A percentile compares a stretch with the other conserved stretches of the same genome.
Evolutionary conservation across 192 early-diverging fungal genomes (phyloP).

Genomic region (Funneliformis mosseae): DNA sequence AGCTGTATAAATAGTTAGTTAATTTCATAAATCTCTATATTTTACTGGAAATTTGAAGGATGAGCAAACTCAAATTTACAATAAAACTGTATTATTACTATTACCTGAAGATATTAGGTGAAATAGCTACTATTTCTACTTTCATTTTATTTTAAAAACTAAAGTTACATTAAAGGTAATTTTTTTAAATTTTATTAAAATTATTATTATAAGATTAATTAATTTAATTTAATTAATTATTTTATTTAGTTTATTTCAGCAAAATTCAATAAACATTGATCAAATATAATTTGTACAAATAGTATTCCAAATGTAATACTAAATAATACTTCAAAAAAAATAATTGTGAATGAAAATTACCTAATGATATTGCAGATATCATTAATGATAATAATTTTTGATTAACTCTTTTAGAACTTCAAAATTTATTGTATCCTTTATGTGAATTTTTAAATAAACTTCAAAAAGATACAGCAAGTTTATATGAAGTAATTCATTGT

Average conservation of each 20-base stretch:
- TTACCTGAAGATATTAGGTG: neutral
- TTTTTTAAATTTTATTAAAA: neutral
- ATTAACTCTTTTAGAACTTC: neutral
- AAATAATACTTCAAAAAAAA: neutral
- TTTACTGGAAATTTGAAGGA: neutral
- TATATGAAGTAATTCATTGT: slow-evolving; percentile 25
- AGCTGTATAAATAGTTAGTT: slow-evolving; percentile 11
- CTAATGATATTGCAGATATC: slow-evolving; percentile 15
- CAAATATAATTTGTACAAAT: neutral
- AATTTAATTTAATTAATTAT: neutral
- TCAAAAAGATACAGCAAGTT: neutral
- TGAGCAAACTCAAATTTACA: neutral
- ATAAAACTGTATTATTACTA: neutral
- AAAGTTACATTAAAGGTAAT: neutral
- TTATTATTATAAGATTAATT: neutral
- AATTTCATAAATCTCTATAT: neutral
- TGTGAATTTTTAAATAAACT: slow-evolving; percentile 5
- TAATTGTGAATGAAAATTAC: neutral
- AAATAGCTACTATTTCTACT: neutral
- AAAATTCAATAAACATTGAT: neutral
- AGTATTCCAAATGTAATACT: neutral
- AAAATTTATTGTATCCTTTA: slow-evolving; percentile 19
- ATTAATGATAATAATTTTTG: slow-evolving; percentile 14
- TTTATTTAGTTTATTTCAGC: neutral
- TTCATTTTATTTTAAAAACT: slow-evolving; percentile 5